Evolutionary conservation across 768 basidiomycete genomes (phyloP).

Genomic region (Botryobasidium botryosum): DNA sequence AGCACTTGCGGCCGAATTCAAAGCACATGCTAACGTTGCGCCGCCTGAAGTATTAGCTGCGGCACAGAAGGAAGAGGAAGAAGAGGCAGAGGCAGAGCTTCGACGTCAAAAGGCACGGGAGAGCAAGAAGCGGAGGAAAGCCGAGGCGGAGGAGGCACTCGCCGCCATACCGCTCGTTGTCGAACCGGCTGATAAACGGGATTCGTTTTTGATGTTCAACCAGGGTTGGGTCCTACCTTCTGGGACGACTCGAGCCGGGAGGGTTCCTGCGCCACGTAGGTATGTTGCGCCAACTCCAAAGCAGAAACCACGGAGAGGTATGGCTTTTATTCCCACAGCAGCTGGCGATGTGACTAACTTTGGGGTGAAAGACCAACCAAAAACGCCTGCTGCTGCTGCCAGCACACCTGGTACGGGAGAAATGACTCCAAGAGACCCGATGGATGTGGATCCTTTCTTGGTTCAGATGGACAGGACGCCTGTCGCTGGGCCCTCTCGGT

Average conservation of each 20-base stretch:
- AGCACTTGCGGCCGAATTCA: constrained; percentile 29
- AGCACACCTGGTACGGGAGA: not conserved
- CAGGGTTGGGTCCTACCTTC: constrained; percentile 75
- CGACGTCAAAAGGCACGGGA: not conserved
- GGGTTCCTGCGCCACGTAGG: not conserved
- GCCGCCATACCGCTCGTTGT: constrained; percentile 33
- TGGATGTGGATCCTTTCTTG: too few species aligned
- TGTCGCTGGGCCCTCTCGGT: too few species aligned
- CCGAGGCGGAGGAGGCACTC: not conserved
- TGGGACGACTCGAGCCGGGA: constrained; percentile 35
- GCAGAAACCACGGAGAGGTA: too few species aligned
- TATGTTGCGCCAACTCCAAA: not conserved
- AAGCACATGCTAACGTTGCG: constrained; percentile 21
- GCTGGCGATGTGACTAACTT: not conserved
- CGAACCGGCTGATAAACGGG: constrained; percentile 50
- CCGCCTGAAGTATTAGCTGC: not conserved
- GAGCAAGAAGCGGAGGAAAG: not conserved
- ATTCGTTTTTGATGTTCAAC: constrained; percentile 70
- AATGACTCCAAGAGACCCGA: not conserved
- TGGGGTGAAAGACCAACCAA: not conserved
- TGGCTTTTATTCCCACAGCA: not conserved
- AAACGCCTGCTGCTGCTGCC: not conserved
- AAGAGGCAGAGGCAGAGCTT: constrained; percentile 19
- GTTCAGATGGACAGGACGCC: too few species aligned
- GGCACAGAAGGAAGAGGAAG: constrained; percentile 3